Percentiles rank a stretch among this genome's conserved stretches.
Conservation (phyloP, 1,139 yeast genomes). For the Debaryomyces robertsiae region DNA sequence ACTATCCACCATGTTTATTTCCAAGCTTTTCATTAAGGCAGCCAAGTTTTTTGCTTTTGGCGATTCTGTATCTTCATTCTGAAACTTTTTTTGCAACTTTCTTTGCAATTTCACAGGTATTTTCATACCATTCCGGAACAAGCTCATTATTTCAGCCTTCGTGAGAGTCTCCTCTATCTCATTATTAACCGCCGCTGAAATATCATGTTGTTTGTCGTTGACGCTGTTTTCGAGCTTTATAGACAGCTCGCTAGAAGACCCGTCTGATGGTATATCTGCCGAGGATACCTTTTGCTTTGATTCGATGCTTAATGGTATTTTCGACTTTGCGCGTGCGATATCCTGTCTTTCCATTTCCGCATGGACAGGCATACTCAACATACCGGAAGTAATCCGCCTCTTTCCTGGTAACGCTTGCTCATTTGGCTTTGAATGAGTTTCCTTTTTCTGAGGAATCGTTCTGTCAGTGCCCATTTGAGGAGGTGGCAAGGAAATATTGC, state of each 20-base stretch:
- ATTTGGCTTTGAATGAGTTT: constrained; percentile 14
- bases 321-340: constrained; percentile 10
- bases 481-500: constrained; percentile 37
- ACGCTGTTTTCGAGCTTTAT: neutral
- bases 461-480: constrained; percentile 29
- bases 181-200: neutral
- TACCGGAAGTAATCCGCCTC: constrained; percentile 66
- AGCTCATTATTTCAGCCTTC: constrained; percentile 28
- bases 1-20: constrained; percentile 27
- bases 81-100: constrained; percentile 16
- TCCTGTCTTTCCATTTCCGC: constrained; percentile 26
- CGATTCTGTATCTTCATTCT: neutral
- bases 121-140: constrained; percentile 27
- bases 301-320: neutral
- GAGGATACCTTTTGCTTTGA: neutral
- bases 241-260: neutral
- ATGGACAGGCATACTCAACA: constrained; percentile 47
- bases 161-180: constrained; percentile 19
- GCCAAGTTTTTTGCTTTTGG: constrained; percentile 6
- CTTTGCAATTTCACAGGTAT: constrained; percentile 17
- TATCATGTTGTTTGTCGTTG: neutral
- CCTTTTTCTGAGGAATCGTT: constrained; percentile 31
- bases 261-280: constrained; percentile 5
- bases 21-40: constrained; percentile 21
- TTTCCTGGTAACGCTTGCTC: constrained; percentile 15